Evolutionary conservation across 257 asterid species (phyloP), one percentile per base, ranked within the genome.

Genomic region (Knoxia roxburghii): DNA sequence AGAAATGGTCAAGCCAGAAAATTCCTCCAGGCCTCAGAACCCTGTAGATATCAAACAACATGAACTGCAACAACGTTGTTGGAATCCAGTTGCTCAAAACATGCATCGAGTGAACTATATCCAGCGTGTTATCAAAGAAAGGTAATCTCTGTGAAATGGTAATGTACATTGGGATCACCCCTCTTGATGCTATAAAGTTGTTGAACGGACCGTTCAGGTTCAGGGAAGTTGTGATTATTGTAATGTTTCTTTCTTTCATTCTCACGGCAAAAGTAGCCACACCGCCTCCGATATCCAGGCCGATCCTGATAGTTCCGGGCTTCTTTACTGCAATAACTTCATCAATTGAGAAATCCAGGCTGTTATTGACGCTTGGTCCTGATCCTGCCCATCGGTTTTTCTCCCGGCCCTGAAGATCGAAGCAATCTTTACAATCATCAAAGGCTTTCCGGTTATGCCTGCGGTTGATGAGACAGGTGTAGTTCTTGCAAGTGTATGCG

Each of bases 241-340:
- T 87, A 9, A 85, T 63, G 71, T 84, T 82, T 26, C 82, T 78
- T 24, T 84, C 86, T 74, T 79, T 85, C 96, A 85, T 87, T 57
- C 95, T 75, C 32, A 81, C 95, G 0, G 96, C 92, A 68, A 85
- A 89, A 27, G 92, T 89, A 23, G 85, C 95, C 74, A 76, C 85
- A 1, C 95, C 96, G 7, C 95, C 95, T 14, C 96, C 96, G 26
- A 89, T 83, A 72, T 87, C 95, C 12, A 87, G 87, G 10, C 96
- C 96, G 11, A 84, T 82, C 55, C 90, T 75, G 14, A 85, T 59
- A 9, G 86, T 69, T 1, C 95, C 95, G 0, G 85, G 75, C n/a
- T 68, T 72, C 59, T 68, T 77, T 20, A 45, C 73, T 1, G 79
- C 85, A 7, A 86, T 76, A 21, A 86, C 96, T 37, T 86, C 85